These are phyloP conservation scores for Akanthomyces lecanii DNA, from an alignment of 2,329 filamentous ascomycete genomes.

Conservation along the genomic window DNA sequence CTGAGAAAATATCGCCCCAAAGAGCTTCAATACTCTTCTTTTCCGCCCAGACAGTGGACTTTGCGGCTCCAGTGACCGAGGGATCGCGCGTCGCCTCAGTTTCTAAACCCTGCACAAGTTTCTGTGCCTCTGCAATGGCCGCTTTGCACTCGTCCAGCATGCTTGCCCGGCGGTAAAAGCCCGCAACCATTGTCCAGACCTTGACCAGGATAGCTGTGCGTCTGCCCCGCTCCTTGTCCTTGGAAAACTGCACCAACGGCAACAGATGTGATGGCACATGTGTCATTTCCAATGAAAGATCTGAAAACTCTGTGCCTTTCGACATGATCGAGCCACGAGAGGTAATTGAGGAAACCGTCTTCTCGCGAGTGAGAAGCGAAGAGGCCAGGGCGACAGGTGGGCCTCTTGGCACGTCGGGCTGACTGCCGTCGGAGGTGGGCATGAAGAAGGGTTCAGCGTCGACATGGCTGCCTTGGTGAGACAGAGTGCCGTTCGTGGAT, in stretches of 20 bases:
- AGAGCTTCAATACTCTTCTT: slow-evolving; percentile 78
- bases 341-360: slow-evolving; percentile 42
- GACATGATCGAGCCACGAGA: slow-evolving; percentile 42
- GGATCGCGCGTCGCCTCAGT: slow-evolving; percentile 58
- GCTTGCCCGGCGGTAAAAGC: slow-evolving; percentile 77
- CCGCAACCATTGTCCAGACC: slow-evolving; percentile 87
- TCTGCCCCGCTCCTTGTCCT: slow-evolving; percentile 48
- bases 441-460: slow-evolving; percentile 51
- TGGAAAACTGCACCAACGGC: slow-evolving; percentile 51
- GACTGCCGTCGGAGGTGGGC: slow-evolving; percentile 39
- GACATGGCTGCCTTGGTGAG: slow-evolving; percentile 38
- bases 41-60: slow-evolving; percentile 69
- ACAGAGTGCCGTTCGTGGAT: slow-evolving; percentile 37
- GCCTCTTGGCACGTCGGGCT: slow-evolving; percentile 42
- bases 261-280: slow-evolving; percentile 45
- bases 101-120: slow-evolving; percentile 69
- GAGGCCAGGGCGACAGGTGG: slow-evolving; percentile 31
- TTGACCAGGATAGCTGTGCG: slow-evolving; percentile 59
- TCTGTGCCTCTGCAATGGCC: slow-evolving; percentile 76
- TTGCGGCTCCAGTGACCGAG: slow-evolving; percentile 58
- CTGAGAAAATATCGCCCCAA: slow-evolving; percentile 77
- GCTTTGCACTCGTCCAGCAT: slow-evolving; percentile 76
- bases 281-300: slow-evolving; percentile 36
- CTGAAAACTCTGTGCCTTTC: slow-evolving; percentile 37
- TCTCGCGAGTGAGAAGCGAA: slow-evolving; percentile 40